Evolutionary conservation across 345 rosid genomes (phyloP).

Genomic region (Dovyalis caffra): DNA sequence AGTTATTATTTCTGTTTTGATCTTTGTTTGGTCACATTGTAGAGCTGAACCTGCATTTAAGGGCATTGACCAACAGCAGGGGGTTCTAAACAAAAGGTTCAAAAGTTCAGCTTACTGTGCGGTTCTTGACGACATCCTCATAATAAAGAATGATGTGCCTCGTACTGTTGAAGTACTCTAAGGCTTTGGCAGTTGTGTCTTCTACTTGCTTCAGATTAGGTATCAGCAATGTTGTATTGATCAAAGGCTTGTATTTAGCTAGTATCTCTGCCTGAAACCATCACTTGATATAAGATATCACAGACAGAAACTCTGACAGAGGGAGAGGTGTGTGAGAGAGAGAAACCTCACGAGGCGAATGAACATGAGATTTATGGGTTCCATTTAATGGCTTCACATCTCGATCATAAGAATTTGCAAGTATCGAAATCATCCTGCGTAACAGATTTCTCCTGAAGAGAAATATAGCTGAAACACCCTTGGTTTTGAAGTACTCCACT

Average conservation of each 20-base stretch:
- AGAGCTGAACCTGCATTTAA: not conserved
- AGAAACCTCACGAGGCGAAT: slow-evolving; percentile 77
- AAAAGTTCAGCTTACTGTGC: slow-evolving; percentile 51
- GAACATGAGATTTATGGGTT: slow-evolving; percentile 96
- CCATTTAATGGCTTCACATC: slow-evolving; percentile 75
- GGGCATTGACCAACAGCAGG: not conserved
- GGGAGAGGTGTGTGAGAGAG: slow-evolving; percentile 4
- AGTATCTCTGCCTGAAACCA: slow-evolving; percentile 88
- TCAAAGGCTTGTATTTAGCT: slow-evolving; percentile 78
- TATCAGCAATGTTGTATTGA: slow-evolving; percentile 63
- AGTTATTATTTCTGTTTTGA: not conserved
- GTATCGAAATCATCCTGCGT: slow-evolving; percentile 87
- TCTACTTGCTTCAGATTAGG: slow-evolving; percentile 64
- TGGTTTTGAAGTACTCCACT: slow-evolving; percentile 76
- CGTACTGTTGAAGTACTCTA: slow-evolving; percentile 76
- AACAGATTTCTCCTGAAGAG: slow-evolving; percentile 91
- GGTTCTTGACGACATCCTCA: slow-evolving; percentile 84
- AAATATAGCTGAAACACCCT: slow-evolving; percentile 83
- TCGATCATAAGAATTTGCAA: slow-evolving; percentile 91
- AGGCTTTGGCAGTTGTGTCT: slow-evolving; percentile 65
- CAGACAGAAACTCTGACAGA: not conserved
- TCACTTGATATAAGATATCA: slow-evolving; percentile 6
- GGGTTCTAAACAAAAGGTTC: not conserved
- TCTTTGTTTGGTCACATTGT: not conserved
- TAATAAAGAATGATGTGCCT: slow-evolving; percentile 80